Percentiles rank a stretch among this genome's conserved stretches.
phyloP scores from a whole-genome alignment of 176 grass and related monocot genomes.

The Tillandsia leiboldiana region DNA sequence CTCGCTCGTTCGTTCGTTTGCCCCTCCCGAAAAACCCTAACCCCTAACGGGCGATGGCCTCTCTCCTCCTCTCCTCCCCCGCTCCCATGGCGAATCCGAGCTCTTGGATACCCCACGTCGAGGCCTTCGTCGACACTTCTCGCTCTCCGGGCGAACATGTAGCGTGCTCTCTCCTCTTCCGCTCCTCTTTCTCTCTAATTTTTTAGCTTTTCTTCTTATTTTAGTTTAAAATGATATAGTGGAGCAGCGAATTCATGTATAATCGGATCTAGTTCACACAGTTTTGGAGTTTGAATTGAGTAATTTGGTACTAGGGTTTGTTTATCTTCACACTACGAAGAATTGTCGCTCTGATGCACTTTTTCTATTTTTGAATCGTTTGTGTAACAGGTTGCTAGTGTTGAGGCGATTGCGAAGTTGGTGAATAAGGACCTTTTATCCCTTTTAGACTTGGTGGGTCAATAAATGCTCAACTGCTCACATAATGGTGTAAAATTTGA shows the following conservation, averaged over 20 bases:
- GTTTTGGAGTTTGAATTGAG: not conserved
- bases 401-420: slow-evolving; percentile 44
- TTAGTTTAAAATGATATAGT: not conserved
- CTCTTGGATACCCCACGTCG: slow-evolving; percentile 52
- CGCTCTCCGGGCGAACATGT: slow-evolving; percentile 42
- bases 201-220: not conserved
- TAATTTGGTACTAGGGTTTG: not conserved
- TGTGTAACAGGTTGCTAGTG: slow-evolving; percentile 35
- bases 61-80: not conserved
- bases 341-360: too few relatives aligned
- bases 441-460: slow-evolving; percentile 64
- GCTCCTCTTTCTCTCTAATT: slow-evolving; percentile 2
- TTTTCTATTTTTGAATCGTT: too few relatives aligned
- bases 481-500: not conserved
- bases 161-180: not conserved
- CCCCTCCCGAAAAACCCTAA: slow-evolving; percentile 19
- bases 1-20: not conserved
- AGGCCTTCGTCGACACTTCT: slow-evolving; percentile 56
- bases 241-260: not conserved
- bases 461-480: not conserved
- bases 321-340: too few relatives aligned
- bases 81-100: slow-evolving; percentile 38
- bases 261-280: not conserved
- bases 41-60: too few relatives aligned
- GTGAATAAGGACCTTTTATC: slow-evolving; percentile 60